Conservation (phyloP, 1,284 basidiomycete species). For the Afroboletus lepidellus region DNA sequence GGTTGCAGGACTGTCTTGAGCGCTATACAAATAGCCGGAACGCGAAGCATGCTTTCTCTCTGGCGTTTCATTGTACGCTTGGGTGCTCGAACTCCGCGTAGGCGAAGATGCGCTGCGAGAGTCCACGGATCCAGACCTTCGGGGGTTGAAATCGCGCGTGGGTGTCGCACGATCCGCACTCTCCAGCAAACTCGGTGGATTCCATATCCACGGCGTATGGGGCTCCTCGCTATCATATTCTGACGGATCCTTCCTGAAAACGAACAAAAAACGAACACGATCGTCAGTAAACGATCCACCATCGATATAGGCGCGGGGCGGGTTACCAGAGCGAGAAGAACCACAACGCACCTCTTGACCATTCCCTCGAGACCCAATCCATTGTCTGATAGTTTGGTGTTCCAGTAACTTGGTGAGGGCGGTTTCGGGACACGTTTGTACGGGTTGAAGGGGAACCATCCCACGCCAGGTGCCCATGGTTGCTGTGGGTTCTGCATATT, state of each 20-base stretch:
- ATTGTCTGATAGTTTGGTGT: constrained; percentile 54
- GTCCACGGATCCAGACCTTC: constrained; percentile 25
- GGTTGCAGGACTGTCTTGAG: constrained; percentile 16
- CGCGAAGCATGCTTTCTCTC: constrained; percentile 20
- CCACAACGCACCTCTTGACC: constrained; percentile 52
- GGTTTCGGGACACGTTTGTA: constrained; percentile 58
- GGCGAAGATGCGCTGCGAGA: constrained; percentile 13
- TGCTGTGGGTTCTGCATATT: constrained; percentile 29
- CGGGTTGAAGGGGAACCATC: constrained; percentile 47
- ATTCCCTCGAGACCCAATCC: constrained; percentile 64
- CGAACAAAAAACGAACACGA: constrained; percentile 5
- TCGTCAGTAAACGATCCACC: constrained; percentile 9
- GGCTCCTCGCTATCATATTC: constrained; percentile 34
- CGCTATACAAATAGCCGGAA: constrained; percentile 15
- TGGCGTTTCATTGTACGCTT: constrained; percentile 24
- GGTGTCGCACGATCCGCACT: constrained; percentile 32
- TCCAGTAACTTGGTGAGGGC: constrained; percentile 61
- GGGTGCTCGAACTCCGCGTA: constrained; percentile 11
- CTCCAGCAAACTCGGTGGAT: constrained; percentile 36
- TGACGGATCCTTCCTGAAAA: constrained; percentile 36
- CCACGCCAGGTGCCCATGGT: constrained; percentile 32
- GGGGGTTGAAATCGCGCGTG: constrained; percentile 33
- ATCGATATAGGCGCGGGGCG: not conserved
- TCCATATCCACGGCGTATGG: constrained; percentile 48
- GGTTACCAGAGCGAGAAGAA: constrained; percentile 2